These are phyloP conservation scores for Plantago major DNA, from an alignment of 257 asterid species.

Conservation along the genomic window DNA sequence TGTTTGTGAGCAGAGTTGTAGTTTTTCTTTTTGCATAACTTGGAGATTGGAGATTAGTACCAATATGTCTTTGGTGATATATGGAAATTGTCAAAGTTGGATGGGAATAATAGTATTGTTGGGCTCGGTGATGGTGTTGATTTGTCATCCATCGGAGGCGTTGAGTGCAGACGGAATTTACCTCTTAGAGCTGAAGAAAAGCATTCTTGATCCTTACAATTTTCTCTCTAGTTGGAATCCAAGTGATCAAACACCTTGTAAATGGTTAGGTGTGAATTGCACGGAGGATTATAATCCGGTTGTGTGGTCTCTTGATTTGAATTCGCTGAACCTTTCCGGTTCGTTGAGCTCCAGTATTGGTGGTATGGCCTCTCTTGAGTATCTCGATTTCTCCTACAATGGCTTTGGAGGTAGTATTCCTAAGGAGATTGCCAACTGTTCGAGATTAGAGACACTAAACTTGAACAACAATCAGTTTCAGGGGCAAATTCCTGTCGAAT, in stretches of 20 bases:
- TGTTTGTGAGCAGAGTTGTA: background rate
- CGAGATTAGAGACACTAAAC: constrained; percentile 39
- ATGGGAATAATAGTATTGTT: constrained; percentile 23
- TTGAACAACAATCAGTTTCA: constrained; percentile 52
- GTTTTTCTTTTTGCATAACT: background rate
- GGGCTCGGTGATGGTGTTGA: constrained; percentile 28
- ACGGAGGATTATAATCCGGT: constrained; percentile 35
- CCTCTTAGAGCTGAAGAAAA: constrained; percentile 66
- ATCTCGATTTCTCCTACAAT: constrained; percentile 65
- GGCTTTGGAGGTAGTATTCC: constrained; percentile 59
- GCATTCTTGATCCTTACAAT: constrained; percentile 38
- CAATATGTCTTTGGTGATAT: constrained; percentile 44
- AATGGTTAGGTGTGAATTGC: constrained; percentile 82
- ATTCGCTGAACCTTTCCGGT: constrained; percentile 62
- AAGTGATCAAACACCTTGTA: constrained; percentile 61
- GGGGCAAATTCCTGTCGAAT: constrained; percentile 65
- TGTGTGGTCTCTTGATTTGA: constrained; percentile 61
- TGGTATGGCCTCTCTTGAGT: constrained; percentile 36
- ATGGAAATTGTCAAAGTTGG: constrained; percentile 30
- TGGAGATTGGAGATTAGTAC: constrained; percentile 21
- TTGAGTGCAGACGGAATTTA: constrained; percentile 58
- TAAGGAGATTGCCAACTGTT: constrained; percentile 60
- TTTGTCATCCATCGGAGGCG: constrained; percentile 34
- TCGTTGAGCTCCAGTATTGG: constrained; percentile 52
- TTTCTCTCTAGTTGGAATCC: constrained; percentile 64